A percentile compares a stretch with the other conserved stretches of the same genome.
These are phyloP conservation scores for Ophiostoma sp. DNA, from an alignment of 2,329 filamentous ascomycete genomes.

Conservation along the genomic window DNA sequence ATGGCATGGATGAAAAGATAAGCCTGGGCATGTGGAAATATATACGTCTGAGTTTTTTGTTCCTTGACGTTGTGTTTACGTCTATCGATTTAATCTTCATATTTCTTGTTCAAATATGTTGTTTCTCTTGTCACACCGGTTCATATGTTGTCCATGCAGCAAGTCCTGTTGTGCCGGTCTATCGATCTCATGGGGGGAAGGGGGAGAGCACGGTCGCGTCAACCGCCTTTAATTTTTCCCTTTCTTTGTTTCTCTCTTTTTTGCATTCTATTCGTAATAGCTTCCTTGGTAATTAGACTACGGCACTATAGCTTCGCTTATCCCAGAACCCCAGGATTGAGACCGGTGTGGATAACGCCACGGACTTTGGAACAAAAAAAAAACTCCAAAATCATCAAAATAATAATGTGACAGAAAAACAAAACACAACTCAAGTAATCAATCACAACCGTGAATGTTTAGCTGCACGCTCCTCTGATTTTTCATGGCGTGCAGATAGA, in stretches of 20 bases:
- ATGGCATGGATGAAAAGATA: background rate
- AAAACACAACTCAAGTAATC: background rate
- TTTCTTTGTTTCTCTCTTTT: background rate
- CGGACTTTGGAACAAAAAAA: background rate
- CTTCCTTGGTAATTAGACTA: background rate
- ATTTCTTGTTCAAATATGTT: background rate
- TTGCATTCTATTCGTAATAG: background rate
- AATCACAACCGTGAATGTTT: background rate
- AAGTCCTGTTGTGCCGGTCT: too few relatives aligned
- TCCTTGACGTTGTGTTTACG: background rate
- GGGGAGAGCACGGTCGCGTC: background rate
- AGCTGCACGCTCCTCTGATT: background rate
- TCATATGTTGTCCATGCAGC: background rate
- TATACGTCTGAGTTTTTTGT: background rate
- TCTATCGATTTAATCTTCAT: background rate
- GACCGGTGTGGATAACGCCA: background rate
- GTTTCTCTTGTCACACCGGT: background rate
- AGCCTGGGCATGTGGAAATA: background rate
- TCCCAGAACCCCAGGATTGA: constrained; percentile 1
- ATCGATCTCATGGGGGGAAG: background rate
- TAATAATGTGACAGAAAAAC: background rate
- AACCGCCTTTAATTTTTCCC: background rate
- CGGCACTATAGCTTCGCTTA: background rate
- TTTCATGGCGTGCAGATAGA: too few relatives aligned
- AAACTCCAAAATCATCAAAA: background rate